These are phyloP conservation scores for Smittium culicis DNA, from an alignment of 371 early-diverging fungal genomes.

Conservation along the genomic window DNA sequence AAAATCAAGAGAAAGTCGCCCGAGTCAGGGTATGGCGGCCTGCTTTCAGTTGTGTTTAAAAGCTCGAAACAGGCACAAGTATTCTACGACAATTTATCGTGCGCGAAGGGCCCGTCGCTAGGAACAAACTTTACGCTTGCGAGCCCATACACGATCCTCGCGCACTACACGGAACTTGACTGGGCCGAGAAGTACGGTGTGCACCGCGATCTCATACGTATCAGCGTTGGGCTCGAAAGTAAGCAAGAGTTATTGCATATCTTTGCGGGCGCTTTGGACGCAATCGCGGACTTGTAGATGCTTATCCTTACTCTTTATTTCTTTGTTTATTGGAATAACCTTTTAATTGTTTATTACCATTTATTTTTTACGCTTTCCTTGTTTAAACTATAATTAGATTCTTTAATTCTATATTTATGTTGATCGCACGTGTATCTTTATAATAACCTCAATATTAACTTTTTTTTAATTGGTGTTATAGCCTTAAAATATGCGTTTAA, in stretches of 20 bases:
- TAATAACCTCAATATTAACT: no score
- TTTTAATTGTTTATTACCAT: no score
- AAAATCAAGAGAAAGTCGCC: constrained; percentile 36
- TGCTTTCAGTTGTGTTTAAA: constrained; percentile 67
- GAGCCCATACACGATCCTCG: constrained; percentile 86
- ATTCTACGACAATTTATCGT: constrained; percentile 69
- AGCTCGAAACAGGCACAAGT: constrained; percentile 39
- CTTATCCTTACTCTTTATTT: no score
- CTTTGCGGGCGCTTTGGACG: constrained; percentile 59
- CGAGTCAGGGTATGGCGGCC: constrained; percentile 71
- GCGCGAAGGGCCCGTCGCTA: constrained; percentile 85
- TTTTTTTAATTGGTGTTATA: no score
- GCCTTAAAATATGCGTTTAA: no score
- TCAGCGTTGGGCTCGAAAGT: constrained; percentile 83
- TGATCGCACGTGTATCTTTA: no score
- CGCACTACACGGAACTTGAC: constrained; percentile 83
- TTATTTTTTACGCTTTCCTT: no score
- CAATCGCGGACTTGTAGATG: no score
- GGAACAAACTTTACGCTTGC: constrained; percentile 93
- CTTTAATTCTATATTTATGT: no score
- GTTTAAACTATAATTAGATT: no score
- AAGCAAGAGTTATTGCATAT: constrained; percentile 41
- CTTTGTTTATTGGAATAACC: no score
- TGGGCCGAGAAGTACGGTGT: constrained; percentile 81
- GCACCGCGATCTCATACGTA: constrained; percentile 55